These are phyloP conservation scores for Oleoguttula mirabilis DNA, from an alignment of 495 filamentous ascomycete genomes.

Conservation along the genomic window DNA sequence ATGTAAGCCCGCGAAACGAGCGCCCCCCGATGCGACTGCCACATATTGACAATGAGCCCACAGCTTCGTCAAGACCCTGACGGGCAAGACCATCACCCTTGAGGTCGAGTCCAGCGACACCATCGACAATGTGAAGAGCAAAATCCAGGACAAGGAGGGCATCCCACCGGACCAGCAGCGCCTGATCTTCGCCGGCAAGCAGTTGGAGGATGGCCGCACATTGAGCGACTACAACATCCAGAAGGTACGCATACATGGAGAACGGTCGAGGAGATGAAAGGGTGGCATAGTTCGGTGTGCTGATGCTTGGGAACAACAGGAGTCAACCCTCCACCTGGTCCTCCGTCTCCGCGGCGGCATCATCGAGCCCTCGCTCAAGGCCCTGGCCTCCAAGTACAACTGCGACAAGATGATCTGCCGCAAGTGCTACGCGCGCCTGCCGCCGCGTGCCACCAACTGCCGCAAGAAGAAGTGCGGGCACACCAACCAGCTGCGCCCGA, in stretches of 20 bases:
- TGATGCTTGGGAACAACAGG: too few relatives aligned
- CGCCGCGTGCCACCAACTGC: conserved; percentile 98
- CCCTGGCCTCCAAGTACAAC: conserved; percentile 96
- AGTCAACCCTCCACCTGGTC: conserved; percentile 97
- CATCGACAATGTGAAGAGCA: conserved; percentile 53
- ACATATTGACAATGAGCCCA: background rate
- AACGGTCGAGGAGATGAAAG: too few relatives aligned
- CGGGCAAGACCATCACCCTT: conserved; percentile 96
- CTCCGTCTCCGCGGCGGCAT: conserved; percentile 99
- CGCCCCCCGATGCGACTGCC: background rate
- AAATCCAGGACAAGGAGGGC: conserved; percentile 96
- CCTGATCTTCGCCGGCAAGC: conserved; percentile 98
- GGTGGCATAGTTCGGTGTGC: too few relatives aligned
- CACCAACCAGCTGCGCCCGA: conserved; percentile 98
- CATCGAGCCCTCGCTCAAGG: conserved; percentile 98
- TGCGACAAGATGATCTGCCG: conserved; percentile 99
- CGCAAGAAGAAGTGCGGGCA: conserved; percentile 99
- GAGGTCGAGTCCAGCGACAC: conserved; percentile 78
- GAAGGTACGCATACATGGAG: conserved; percentile 90
- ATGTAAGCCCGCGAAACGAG: conserved; percentile 4
- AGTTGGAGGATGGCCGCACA: conserved; percentile 98
- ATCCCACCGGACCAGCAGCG: conserved; percentile 99
- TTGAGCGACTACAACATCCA: conserved; percentile 99
- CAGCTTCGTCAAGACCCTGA: conserved; percentile 36
- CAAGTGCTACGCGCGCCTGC: conserved; percentile 98